These are phyloP conservation scores for Cutaneotrichosporon mucoides DNA, from an alignment of 1,284 basidiomycete species.

Conservation along the genomic window DNA sequence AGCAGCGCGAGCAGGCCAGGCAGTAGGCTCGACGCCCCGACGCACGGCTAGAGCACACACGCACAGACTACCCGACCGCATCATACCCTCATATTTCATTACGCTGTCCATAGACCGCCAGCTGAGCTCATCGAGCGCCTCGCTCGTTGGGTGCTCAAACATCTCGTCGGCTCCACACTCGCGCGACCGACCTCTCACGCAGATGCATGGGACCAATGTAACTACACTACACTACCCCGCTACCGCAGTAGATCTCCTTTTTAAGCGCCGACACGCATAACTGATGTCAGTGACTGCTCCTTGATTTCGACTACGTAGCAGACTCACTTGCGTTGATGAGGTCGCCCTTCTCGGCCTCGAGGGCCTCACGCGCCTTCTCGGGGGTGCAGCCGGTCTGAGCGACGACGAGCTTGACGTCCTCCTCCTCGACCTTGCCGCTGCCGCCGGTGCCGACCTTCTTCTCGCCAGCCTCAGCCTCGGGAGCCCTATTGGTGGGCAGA, in stretches of 20 bases:
- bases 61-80: neutral
- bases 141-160: no score
- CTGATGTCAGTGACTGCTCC: constrained; percentile 8
- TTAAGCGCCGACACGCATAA: constrained; percentile 31
- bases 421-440: constrained; percentile 69
- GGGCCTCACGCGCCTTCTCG: constrained; percentile 80
- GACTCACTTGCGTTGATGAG: constrained; percentile 86
- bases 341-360: constrained; percentile 86
- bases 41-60: neutral
- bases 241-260: neutral
- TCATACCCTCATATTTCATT: neutral
- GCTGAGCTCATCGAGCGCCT: no score
- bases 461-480: constrained; percentile 64
- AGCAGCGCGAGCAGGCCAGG: constrained; percentile 23
- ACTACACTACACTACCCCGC: constrained; percentile 11
- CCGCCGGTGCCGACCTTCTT: constrained; percentile 48
- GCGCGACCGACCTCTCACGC: constrained; percentile 11
- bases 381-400: constrained; percentile 72
- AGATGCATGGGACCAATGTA: constrained; percentile 23
- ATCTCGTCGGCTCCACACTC: no score
- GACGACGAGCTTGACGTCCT: constrained; percentile 95
- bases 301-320: neutral
- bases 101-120: no score
- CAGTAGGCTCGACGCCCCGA: neutral
- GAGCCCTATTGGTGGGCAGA: constrained; percentile 51